Evolutionary conservation across 106 monocot genomes (phyloP), one percentile per base, ranked within the genome.

Genomic region (Platanthera guangdongensis): DNA sequence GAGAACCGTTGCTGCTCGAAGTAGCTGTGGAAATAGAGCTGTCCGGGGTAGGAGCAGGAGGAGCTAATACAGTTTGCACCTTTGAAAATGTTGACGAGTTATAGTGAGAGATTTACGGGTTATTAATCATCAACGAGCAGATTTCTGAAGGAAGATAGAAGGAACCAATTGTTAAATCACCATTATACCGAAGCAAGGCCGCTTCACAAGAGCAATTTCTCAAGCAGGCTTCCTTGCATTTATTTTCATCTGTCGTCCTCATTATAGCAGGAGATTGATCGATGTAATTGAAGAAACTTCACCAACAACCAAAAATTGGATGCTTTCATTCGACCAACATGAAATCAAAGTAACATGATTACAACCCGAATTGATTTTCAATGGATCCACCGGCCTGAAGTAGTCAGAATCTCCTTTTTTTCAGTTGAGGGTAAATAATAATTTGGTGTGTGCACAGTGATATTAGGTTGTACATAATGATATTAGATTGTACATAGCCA

Each of bases 171-270:
- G 65, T 77, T 51, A 39, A n/a, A 81, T 85, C 77, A 15, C 50
- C 28, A 8, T 16, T 19, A 60, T 83, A 78, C 30, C 78, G 63
- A 65, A 88, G 85, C n/a, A 83, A 39, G 22, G 55, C 88, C 7
- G 78, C 85, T 46, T 83, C 78, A 19, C 85, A 88, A 16, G 82
- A 78, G 16, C 82, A 85, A 51, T 80, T 76, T 9, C 30, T 74
- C 83, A 87, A 75, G 28, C 89, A 90, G 53, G 87, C 82, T 25
- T 78, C 22, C 71, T 73, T 84, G 78, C 90, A 86, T 51, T 45
- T 74, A 19, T 83, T 71, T 76, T 62, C 73, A 50, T 67, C 73
- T 32, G 50, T 59, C 51, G 53, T 15, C 16, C 47, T 25, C 5
- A 68, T 28, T 12, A 1, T 10, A 12, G 10, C 55, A 50, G 53